Evolutionary conservation across 169 alveolate species (phyloP).

Genomic region (Plasmodium vinckei): DNA sequence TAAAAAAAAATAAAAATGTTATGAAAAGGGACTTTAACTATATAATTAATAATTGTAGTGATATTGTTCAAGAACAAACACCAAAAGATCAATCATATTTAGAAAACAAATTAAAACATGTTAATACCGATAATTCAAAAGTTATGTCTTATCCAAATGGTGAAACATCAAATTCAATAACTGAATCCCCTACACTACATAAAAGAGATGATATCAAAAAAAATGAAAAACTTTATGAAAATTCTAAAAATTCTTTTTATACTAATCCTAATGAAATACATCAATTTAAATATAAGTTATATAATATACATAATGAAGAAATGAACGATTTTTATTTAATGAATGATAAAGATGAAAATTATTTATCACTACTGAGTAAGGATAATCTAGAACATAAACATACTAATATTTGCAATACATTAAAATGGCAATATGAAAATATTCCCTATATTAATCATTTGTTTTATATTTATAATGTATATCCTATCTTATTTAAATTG

Average conservation of each 20-base stretch:
- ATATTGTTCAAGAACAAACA: background rate
- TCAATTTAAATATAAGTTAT: slow-evolving; percentile 45
- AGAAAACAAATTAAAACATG: too few species aligned
- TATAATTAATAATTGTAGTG: slow-evolving; percentile 5
- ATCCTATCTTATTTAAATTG: slow-evolving; percentile 20
- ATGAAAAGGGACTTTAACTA: slow-evolving; percentile 45
- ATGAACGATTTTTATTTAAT: slow-evolving; percentile 32
- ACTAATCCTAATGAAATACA: slow-evolving; percentile 1
- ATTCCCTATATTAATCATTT: slow-evolving; percentile 43
- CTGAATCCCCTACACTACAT: too few species aligned
- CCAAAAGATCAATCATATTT: too few species aligned
- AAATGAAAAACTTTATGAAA: background rate
- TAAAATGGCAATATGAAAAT: slow-evolving; percentile 31
- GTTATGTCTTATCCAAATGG: too few species aligned
- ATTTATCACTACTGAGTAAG: background rate
- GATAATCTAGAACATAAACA: slow-evolving; percentile 38
- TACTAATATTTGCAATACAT: slow-evolving; percentile 2
- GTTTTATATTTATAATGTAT: slow-evolving; percentile 29
- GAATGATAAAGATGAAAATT: slow-evolving; percentile 3
- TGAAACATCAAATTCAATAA: too few species aligned
- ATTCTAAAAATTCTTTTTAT: background rate
- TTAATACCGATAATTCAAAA: too few species aligned
- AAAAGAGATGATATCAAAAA: too few species aligned
- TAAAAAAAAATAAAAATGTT: slow-evolving; percentile 20
- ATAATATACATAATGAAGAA: slow-evolving; percentile 48